These are phyloP conservation scores for Amphichorda felina DNA, from an alignment of 2,329 filamentous ascomycete species.

Conservation along the genomic window DNA sequence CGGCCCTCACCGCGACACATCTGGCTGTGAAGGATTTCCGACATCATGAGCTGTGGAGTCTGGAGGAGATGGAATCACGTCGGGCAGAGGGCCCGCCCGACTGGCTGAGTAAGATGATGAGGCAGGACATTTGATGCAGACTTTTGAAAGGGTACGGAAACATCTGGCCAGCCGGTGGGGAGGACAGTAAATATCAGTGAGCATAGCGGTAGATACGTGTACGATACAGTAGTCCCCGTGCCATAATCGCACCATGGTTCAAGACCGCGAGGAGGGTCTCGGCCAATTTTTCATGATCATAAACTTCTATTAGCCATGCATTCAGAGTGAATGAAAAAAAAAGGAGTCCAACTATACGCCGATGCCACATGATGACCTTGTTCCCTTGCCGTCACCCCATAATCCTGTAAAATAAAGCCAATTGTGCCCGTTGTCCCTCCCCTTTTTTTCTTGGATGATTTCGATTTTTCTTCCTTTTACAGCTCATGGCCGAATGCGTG, in stretches of 20 bases:
- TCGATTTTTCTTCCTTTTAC: neutral
- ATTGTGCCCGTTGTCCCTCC: neutral
- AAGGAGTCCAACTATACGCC: slow-evolving; percentile 5
- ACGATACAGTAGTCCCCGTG: too few species aligned
- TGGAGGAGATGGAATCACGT: neutral
- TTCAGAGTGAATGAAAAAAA: slow-evolving; percentile 6
- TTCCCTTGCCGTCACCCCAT: neutral
- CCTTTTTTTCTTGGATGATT: neutral
- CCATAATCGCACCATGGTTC: too few species aligned
- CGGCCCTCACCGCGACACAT: too few species aligned
- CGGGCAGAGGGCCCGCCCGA: neutral
- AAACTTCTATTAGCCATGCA: slow-evolving; percentile 9
- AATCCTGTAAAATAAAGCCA: too few species aligned
- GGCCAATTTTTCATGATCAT: slow-evolving; percentile 7
- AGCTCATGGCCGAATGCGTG: too few species aligned
- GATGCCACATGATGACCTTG: slow-evolving; percentile 3
- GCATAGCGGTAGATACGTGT: neutral
- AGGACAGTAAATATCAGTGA: neutral
- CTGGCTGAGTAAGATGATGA: neutral
- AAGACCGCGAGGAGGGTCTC: too few species aligned
- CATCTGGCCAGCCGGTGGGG: neutral
- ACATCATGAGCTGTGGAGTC: neutral
- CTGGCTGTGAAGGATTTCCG: neutral
- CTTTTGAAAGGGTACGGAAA: neutral
- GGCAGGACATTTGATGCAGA: neutral